Conservation (phyloP, 164 flowering plant genomes). For the Vitis rotundifolia region DNA sequence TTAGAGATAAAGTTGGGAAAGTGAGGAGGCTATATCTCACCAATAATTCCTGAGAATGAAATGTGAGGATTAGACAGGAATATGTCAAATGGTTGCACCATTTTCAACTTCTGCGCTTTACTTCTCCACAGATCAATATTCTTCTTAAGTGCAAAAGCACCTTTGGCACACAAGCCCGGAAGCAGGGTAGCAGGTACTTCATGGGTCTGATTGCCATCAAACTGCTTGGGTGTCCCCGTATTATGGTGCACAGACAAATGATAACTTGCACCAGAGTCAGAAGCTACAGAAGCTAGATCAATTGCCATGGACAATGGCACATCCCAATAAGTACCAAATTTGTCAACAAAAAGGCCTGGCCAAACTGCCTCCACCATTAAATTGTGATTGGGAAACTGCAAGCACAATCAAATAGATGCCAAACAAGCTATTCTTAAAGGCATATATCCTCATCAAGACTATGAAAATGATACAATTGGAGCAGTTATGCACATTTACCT, state of each 20-base stretch:
- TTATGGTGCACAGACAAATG: slow-evolving; percentile 61
- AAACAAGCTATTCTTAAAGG: background rate
- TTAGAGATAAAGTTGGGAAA: background rate
- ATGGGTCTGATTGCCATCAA: slow-evolving; percentile 31
- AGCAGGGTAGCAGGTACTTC: slow-evolving; percentile 47
- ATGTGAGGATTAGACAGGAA: slow-evolving; percentile 78
- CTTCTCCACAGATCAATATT: slow-evolving; percentile 73
- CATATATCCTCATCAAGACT: background rate
- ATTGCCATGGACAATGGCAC: slow-evolving; percentile 64
- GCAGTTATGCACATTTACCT: slow-evolving; percentile 43
- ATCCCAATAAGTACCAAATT: slow-evolving; percentile 75
- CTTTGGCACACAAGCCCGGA: slow-evolving; percentile 62
- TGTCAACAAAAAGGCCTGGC: slow-evolving; percentile 79
- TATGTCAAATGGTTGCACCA: slow-evolving; percentile 79
- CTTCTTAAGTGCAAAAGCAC: slow-evolving; percentile 60
- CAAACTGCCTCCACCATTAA: slow-evolving; percentile 64
- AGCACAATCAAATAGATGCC: slow-evolving; percentile 11
- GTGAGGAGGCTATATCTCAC: slow-evolving; percentile 34
- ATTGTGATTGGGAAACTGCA: slow-evolving; percentile 78
- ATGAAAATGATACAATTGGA: background rate
- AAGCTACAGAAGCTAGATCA: slow-evolving; percentile 71
- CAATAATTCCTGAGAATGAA: slow-evolving; percentile 67
- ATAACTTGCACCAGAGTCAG: slow-evolving; percentile 68
- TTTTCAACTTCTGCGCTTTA: slow-evolving; percentile 57
- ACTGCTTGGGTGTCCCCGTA: slow-evolving; percentile 47